phyloP scores from a whole-genome alignment of 768 basidiomycete genomes.

The Suillus occidentalis region DNA sequence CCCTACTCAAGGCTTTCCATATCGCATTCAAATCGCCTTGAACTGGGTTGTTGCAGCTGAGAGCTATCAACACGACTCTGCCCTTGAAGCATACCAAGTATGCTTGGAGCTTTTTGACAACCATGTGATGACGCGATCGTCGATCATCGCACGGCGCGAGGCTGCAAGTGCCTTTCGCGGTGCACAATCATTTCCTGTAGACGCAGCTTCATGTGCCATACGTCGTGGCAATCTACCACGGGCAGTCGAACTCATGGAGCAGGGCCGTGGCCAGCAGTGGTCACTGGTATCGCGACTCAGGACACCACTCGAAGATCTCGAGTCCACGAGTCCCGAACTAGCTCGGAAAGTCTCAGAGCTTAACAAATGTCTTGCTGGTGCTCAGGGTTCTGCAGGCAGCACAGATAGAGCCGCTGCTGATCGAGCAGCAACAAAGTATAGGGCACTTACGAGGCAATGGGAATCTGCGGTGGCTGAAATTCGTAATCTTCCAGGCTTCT shows the following conservation, averaged over 20 bases:
- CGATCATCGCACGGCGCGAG: neutral
- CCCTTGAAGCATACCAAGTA: neutral
- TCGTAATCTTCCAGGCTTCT: constrained; percentile 11
- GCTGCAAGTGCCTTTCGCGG: neutral
- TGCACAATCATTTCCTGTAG: neutral
- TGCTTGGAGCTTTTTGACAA: neutral
- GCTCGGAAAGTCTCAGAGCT: too few relatives aligned
- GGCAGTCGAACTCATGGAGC: neutral
- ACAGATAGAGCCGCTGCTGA: neutral
- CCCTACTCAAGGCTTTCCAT: neutral
- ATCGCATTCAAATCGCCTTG: rapidly evolving
- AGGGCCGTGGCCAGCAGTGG: neutral
- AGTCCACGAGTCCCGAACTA: too few relatives aligned
- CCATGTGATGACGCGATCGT: neutral
- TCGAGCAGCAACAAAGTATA: rapidly evolving
- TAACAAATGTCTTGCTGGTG: too few relatives aligned
- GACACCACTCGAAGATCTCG: neutral
- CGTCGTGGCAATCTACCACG: neutral
- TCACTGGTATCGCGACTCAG: neutral
- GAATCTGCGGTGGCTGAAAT: neutral
- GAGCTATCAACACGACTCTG: neutral
- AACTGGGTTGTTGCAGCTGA: neutral
- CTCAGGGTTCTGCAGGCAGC: neutral
- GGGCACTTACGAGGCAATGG: neutral
- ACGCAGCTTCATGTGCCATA: neutral